These are phyloP conservation scores for Ophiostoma triangulosporum DNA, from an alignment of 2,329 filamentous ascomycete species.

Conservation along the genomic window DNA sequence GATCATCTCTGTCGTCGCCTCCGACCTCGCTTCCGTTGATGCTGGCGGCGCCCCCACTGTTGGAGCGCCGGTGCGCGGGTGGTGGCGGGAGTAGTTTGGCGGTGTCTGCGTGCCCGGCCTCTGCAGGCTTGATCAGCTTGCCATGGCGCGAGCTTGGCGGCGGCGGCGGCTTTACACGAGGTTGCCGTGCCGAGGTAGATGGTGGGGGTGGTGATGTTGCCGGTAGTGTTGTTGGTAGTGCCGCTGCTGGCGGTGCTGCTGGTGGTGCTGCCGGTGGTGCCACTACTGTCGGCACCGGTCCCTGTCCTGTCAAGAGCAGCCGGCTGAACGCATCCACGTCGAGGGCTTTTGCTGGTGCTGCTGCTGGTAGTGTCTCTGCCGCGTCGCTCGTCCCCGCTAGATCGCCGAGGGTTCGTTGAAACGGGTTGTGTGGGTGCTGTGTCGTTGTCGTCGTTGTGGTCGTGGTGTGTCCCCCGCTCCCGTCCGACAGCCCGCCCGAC, in stretches of 20 bases:
- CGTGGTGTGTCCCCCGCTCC: neutral
- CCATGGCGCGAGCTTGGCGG: constrained; percentile 69
- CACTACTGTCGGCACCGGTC: constrained; percentile 26
- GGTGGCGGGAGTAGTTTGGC: constrained; percentile 50
- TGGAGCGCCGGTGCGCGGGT: constrained; percentile 25
- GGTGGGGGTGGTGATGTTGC: constrained; percentile 43
- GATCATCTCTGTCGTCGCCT: constrained; percentile 34
- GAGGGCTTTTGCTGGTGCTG: constrained; percentile 31
- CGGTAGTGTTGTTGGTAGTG: constrained; percentile 40
- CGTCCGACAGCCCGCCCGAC: too few relatives aligned
- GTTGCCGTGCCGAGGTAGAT: constrained; percentile 11
- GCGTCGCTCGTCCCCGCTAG: constrained; percentile 22
- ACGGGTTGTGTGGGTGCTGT: constrained; percentile 35
- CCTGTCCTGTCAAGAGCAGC: constrained; percentile 59
- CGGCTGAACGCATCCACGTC: constrained; percentile 70
- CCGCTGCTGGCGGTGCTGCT: constrained; percentile 32
- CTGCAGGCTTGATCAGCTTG: constrained; percentile 47
- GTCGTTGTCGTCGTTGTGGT: constrained; percentile 12
- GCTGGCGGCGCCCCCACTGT: constrained; percentile 21
- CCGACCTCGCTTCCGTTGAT: constrained; percentile 30
- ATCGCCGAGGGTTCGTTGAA: constrained; percentile 41
- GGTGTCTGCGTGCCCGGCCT: constrained; percentile 28
- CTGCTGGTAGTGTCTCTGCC: constrained; percentile 16
- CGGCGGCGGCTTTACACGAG: constrained; percentile 45
- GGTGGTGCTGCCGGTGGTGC: constrained; percentile 44